Evolutionary conservation across 306 rosid species (phyloP).

Genomic region (Rubus parviflorus): DNA sequence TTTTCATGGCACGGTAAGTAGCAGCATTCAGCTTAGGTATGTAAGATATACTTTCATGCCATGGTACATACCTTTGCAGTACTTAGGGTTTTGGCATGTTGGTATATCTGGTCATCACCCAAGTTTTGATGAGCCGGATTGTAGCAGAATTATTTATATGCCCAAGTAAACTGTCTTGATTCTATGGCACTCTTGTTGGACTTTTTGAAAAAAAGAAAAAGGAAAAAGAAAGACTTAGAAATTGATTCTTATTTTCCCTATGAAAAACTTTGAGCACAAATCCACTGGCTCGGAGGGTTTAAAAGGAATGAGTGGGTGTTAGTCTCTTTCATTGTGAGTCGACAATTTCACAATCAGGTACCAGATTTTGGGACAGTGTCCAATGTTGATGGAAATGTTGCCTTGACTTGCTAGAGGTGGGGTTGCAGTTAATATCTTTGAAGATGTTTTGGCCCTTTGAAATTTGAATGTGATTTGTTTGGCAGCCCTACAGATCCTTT

Average conservation of each 20-base stretch:
- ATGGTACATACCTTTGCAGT: background rate
- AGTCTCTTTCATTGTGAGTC: background rate
- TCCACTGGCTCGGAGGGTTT: background rate
- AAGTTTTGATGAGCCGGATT: background rate
- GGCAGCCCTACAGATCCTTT: background rate
- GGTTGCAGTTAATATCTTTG: background rate
- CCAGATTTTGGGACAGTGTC: background rate
- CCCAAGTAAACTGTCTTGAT: background rate
- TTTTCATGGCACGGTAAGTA: background rate
- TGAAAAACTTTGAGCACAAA: background rate
- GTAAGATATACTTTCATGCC: background rate
- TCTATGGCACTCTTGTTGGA: background rate
- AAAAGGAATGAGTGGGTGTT: background rate
- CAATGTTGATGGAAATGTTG: background rate
- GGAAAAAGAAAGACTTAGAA: background rate
- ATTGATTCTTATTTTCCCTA: background rate
- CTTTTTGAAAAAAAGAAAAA: background rate
- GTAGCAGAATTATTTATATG: background rate
- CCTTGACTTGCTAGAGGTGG: background rate
- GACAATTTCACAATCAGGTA: background rate
- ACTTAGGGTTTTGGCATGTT: background rate
- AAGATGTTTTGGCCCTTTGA: background rate
- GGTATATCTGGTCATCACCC: background rate
- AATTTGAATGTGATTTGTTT: background rate
- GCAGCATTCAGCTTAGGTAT: background rate